Conservation (phyloP, 2,329 filamentous ascomycete genomes). For the Aspergillus amoenus region DNA sequence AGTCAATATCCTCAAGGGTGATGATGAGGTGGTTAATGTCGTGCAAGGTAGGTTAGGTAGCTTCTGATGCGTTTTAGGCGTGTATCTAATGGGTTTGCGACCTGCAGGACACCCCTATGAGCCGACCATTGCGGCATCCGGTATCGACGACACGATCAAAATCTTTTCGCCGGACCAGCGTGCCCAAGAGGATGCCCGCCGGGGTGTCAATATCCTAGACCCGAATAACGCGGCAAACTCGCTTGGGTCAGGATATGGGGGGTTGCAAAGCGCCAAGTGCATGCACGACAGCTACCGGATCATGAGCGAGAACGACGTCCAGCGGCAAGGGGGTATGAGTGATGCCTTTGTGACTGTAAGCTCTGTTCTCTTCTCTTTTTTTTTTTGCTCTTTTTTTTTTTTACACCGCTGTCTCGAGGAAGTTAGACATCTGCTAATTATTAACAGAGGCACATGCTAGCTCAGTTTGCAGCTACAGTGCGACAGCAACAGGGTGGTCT, state of each 20-base stretch:
- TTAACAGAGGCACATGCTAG: slow-evolving; percentile 48
- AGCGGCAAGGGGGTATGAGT: slow-evolving; percentile 57
- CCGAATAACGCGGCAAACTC: slow-evolving; percentile 42
- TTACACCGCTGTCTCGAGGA: not conserved
- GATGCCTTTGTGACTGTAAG: slow-evolving; percentile 58
- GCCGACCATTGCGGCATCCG: slow-evolving; percentile 64
- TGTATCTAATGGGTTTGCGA: not conserved
- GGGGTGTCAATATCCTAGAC: slow-evolving; percentile 58
- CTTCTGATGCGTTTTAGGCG: not conserved
- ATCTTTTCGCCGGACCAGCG: slow-evolving; percentile 63
- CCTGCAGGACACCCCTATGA: slow-evolving; percentile 63
- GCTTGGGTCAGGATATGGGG: slow-evolving; percentile 34
- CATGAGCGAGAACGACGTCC: slow-evolving; percentile 61
- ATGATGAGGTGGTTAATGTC: slow-evolving; percentile 70
- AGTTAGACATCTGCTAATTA: slow-evolving; percentile 15
- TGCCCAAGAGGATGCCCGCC: slow-evolving; percentile 57
- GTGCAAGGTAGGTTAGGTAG: slow-evolving; percentile 53
- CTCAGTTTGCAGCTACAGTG: slow-evolving; percentile 37
- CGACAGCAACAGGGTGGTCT: slow-evolving; percentile 13
- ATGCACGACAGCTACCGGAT: slow-evolving; percentile 63
- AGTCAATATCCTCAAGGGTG: slow-evolving; percentile 65
- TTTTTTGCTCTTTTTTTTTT: not conserved
- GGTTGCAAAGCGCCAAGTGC: slow-evolving; percentile 57
- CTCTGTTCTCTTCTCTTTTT: slow-evolving; percentile 10
- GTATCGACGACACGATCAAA: slow-evolving; percentile 68